These are phyloP conservation scores for Anthostomella pinea DNA, from an alignment of 2,329 filamentous ascomycete genomes.

Conservation along the genomic window DNA sequence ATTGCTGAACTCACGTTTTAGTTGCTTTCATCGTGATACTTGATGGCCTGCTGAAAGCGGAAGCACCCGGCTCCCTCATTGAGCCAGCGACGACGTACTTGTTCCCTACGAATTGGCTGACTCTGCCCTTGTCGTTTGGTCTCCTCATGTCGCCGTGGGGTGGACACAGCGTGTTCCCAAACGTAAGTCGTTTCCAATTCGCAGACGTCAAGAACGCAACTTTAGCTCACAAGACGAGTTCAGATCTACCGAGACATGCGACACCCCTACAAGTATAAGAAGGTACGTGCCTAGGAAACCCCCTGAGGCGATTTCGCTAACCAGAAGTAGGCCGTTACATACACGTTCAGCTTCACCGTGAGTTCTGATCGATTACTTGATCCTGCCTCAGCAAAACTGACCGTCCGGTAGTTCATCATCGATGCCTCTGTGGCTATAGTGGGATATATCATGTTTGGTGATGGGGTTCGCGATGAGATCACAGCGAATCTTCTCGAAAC, in stretches of 20 bases:
- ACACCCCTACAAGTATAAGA: constrained; percentile 74
- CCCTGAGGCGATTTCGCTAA: constrained; percentile 12
- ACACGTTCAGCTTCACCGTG: constrained; percentile 83
- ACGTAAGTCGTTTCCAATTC: too few relatives aligned
- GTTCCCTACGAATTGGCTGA: constrained; percentile 82
- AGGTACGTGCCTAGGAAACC: constrained; percentile 15
- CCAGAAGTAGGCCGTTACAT: constrained; percentile 60
- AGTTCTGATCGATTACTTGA: not conserved
- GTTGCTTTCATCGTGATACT: constrained; percentile 81
- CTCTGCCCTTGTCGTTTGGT: constrained; percentile 83
- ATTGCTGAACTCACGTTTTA: constrained; percentile 33
- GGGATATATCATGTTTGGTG: constrained; percentile 92
- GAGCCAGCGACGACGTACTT: constrained; percentile 77
- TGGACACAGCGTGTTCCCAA: constrained; percentile 73
- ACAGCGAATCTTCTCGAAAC: constrained; percentile 83
- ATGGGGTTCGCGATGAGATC: constrained; percentile 81
- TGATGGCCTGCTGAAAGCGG: constrained; percentile 81
- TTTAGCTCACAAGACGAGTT: constrained; percentile 9
- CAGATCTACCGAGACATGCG: constrained; percentile 63
- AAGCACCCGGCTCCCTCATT: constrained; percentile 76
- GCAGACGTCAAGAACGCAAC: not conserved
- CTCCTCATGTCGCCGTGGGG: constrained; percentile 77
- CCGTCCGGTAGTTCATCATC: constrained; percentile 60
- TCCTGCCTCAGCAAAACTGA: constrained; percentile 10
- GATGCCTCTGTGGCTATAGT: constrained; percentile 79